Evolutionary conservation across 805 yeast genomes (phyloP).

Genomic region (Wickerhamiella musiphila): DNA sequence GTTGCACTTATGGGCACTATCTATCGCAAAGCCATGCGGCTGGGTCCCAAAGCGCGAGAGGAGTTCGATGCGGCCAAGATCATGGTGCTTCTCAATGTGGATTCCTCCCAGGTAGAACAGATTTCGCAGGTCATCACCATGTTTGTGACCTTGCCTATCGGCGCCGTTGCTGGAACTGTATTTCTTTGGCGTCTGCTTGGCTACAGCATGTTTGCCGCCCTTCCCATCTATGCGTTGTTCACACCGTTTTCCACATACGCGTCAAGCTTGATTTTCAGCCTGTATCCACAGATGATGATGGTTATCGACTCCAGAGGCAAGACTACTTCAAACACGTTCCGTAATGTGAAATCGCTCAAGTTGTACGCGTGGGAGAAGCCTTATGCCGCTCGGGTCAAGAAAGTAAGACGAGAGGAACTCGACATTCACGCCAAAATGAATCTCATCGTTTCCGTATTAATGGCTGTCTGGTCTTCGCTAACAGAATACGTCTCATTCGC

Average conservation of each 20-base stretch:
- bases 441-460: slow-evolving; percentile 53
- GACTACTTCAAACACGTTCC: slow-evolving; percentile 69
- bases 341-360: slow-evolving; percentile 75
- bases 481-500: slow-evolving; percentile 72
- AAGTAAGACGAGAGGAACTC: slow-evolving; percentile 41
- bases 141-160: slow-evolving; percentile 89
- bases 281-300: slow-evolving; percentile 77
- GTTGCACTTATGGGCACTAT: slow-evolving; percentile 40
- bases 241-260: slow-evolving; percentile 57
- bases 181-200: slow-evolving; percentile 66
- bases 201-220: slow-evolving; percentile 84
- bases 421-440: slow-evolving; percentile 30
- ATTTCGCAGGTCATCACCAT: slow-evolving; percentile 61
- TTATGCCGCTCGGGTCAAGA: slow-evolving; percentile 36
- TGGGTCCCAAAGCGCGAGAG: slow-evolving; percentile 36
- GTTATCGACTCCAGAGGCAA: slow-evolving; percentile 66
- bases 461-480: slow-evolving; percentile 70
- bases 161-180: slow-evolving; percentile 56
- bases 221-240: slow-evolving; percentile 47
- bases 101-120: slow-evolving; percentile 46
- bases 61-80: slow-evolving; percentile 64
- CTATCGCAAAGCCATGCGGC: slow-evolving; percentile 43
- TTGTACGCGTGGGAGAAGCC: slow-evolving; percentile 80
- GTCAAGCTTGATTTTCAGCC: slow-evolving; percentile 24
- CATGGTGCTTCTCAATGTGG: slow-evolving; percentile 60